phyloP scores from a whole-genome alignment of 306 rosid genomes.

The Carpinus viminea region DNA sequence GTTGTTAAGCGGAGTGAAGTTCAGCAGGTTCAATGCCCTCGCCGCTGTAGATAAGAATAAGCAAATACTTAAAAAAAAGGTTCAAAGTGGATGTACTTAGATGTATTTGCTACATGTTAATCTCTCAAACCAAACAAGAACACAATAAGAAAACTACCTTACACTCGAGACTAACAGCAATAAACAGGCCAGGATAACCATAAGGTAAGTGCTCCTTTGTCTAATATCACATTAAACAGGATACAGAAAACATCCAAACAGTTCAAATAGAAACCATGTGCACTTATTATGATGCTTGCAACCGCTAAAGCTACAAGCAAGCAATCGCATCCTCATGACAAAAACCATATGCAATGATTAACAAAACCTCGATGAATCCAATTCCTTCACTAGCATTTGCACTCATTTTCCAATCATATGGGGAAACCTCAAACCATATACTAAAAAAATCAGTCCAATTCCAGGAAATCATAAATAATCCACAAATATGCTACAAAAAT shows the following conservation, averaged over 20 bases:
- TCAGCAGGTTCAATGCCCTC: constrained; percentile 45
- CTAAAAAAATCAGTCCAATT: too few species aligned
- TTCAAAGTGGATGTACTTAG: neutral
- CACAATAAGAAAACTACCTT: neutral
- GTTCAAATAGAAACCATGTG: neutral
- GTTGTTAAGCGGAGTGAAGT: constrained; percentile 67
- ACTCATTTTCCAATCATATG: neutral
- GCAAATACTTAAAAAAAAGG: neutral
- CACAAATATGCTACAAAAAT: neutral
- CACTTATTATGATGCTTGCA: neutral
- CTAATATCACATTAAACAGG: neutral
- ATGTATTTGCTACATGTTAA: neutral
- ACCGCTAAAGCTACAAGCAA: neutral
- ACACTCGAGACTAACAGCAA: neutral
- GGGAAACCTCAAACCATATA: neutral
- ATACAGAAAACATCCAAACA: neutral
- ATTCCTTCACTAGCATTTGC: neutral
- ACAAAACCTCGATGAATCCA: neutral
- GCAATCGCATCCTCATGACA: too few species aligned
- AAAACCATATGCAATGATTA: too few species aligned
- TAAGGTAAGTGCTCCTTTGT: neutral
- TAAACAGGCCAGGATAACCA: neutral
- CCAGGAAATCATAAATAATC: neutral
- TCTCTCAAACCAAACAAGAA: neutral
- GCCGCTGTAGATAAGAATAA: constrained; percentile 27